These are phyloP conservation scores for Urostyla sp. DNA, from an alignment of 73 alveolate genomes.

Conservation along the genomic window DNA sequence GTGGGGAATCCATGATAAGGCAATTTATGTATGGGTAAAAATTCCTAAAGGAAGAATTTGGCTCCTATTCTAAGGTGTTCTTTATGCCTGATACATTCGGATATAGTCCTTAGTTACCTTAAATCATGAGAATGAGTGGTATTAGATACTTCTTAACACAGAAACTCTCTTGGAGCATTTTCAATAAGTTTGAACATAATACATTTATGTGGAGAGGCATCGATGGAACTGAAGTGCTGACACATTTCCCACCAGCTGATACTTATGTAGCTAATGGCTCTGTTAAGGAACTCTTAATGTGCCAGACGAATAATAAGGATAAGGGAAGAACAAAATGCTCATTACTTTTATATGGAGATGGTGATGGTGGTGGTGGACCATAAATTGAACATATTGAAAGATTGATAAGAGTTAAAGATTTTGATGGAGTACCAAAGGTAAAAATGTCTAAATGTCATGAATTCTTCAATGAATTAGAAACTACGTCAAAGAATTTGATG, in stretches of 20 bases:
- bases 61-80: conserved; percentile 43
- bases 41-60: conserved; percentile 56
- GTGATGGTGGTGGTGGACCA: conserved; percentile 82
- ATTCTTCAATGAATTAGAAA: conserved; percentile 47
- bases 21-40: conserved; percentile 63
- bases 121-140: conserved; percentile 58
- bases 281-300: conserved; percentile 35
- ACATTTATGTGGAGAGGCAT: conserved; percentile 70
- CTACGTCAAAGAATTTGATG: conserved; percentile 30
- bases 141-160: conserved; percentile 55
- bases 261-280: conserved; percentile 61
- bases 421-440: conserved; percentile 72
- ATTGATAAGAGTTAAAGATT: conserved; percentile 51
- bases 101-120: conserved; percentile 66
- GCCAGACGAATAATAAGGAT: conserved; percentile 50
- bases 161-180: conserved; percentile 64
- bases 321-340: conserved; percentile 64
- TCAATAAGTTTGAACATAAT: conserved; percentile 66
- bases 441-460: conserved; percentile 39
- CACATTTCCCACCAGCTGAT: conserved; percentile 79
- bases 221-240: conserved; percentile 69
- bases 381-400: conserved; percentile 55
- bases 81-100: conserved; percentile 77
- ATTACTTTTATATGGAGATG: conserved; percentile 67
- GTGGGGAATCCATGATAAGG: conserved; percentile 71